These are phyloP conservation scores for Thalassiosira profunda DNA, from an alignment of 108 stramenopile genomes.

Conservation along the genomic window DNA sequence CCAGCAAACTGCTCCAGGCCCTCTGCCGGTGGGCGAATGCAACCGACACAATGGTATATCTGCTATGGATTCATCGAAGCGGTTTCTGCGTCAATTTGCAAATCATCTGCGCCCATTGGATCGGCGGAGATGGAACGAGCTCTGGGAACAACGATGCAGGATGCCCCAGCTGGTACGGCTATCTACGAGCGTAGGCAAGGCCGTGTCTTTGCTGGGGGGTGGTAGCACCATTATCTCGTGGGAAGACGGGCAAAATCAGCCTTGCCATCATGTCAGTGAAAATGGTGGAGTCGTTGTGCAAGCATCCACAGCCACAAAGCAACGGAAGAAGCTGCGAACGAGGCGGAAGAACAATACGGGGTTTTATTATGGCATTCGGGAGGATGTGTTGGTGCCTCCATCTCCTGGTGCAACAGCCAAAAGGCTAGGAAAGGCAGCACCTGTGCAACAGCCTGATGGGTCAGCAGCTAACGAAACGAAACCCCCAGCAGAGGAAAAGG, in stretches of 20 bases:
- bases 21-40: too few relatives aligned
- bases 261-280: not conserved
- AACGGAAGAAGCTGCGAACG: conserved; percentile 5
- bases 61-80: too few relatives aligned
- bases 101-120: too few relatives aligned
- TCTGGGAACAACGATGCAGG: too few relatives aligned
- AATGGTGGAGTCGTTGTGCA: not conserved
- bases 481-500: not conserved
- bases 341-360: conserved; percentile 53
- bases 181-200: too few relatives aligned
- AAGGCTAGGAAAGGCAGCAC: too few relatives aligned
- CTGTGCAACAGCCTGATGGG: not conserved
- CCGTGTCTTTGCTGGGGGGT: not conserved
- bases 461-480: not conserved
- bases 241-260: not conserved
- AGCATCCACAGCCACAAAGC: conserved; percentile 3
- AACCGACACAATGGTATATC: too few relatives aligned
- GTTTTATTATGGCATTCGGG: conserved; percentile 56
- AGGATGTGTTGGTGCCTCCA: conserved; percentile 25
- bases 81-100: too few relatives aligned
- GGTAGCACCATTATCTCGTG: not conserved
- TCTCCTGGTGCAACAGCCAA: not conserved
- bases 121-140: too few relatives aligned
- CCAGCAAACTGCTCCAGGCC: too few relatives aligned
- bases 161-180: too few relatives aligned